These are phyloP conservation scores for Stevia rebaudiana DNA, from an alignment of 140 eudicot species.

Conservation along the genomic window DNA sequence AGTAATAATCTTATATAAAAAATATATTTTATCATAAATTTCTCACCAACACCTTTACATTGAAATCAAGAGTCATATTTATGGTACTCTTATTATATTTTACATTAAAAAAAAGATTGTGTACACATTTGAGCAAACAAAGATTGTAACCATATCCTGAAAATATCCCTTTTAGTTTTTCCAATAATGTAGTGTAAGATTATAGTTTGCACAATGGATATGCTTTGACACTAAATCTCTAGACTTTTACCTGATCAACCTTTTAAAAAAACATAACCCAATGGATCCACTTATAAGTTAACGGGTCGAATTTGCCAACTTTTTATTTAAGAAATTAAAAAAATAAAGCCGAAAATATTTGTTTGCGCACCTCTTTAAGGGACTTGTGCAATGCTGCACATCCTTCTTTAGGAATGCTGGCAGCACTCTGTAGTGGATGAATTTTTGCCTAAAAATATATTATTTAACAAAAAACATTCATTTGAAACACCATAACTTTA, in stretches of 20 bases:
- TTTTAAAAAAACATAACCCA: background rate
- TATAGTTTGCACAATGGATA: background rate
- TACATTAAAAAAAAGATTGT: too few species aligned
- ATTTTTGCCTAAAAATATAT: slow-evolving; percentile 62
- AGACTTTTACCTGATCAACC: background rate
- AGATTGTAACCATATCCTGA: background rate
- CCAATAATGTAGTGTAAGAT: slow-evolving; percentile 1
- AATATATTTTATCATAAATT: too few species aligned
- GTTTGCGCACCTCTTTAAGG: slow-evolving; percentile 70
- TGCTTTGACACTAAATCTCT: background rate
- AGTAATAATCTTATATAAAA: too few species aligned
- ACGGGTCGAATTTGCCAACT: slow-evolving; percentile 7
- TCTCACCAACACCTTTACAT: too few species aligned
- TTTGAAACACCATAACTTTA: background rate
- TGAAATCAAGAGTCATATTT: too few species aligned
- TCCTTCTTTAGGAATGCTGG: slow-evolving; percentile 67
- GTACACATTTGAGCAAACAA: too few species aligned
- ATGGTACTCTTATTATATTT: too few species aligned
- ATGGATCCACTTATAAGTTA: background rate
- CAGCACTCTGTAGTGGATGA: slow-evolving; percentile 73
- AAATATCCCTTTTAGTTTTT: background rate
- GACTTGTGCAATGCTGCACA: slow-evolving; percentile 55
- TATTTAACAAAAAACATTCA: background rate
- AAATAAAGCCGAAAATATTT: background rate
- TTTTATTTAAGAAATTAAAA: background rate